A percentile compares a stretch with the other conserved stretches of the same genome.
phyloP scores from a whole-genome alignment of 495 filamentous ascomycete species.

The Neurospora sp. region DNA sequence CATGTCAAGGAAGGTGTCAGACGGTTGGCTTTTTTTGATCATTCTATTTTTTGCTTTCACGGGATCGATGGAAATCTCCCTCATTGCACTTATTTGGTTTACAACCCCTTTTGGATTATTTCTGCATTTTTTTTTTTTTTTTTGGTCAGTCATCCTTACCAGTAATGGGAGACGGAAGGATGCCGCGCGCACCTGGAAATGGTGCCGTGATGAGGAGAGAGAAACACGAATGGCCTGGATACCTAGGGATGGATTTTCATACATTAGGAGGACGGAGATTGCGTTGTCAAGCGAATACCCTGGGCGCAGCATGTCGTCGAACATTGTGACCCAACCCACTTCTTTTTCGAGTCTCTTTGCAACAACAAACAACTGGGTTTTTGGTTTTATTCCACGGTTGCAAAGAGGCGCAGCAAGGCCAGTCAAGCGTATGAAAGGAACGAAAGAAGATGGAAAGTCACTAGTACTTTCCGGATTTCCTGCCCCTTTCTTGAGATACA shows the following conservation, averaged over 20 bases:
- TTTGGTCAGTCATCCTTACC: constrained; percentile 5
- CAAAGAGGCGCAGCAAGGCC: not conserved
- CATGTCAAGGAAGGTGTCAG: constrained; percentile 1
- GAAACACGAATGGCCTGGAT: not conserved
- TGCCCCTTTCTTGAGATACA: not conserved
- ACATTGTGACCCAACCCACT: not conserved
- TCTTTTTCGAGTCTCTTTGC: not conserved
- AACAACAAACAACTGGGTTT: not conserved
- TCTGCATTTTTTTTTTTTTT: constrained; percentile 10
- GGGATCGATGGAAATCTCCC: not conserved
- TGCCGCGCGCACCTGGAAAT: not conserved
- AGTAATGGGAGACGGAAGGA: constrained; percentile 3
- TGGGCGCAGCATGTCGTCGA: not conserved
- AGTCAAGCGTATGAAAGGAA: constrained; percentile 1
- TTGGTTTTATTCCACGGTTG: not conserved
- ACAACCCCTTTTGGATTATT: constrained; percentile 6
- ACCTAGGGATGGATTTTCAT: constrained; percentile 1
- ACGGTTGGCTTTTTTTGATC: constrained; percentile 10
- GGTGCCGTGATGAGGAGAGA: not conserved
- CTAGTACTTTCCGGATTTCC: not conserved
- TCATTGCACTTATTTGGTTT: not conserved
- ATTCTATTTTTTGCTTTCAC: constrained; percentile 11
- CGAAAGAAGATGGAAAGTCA: not conserved
- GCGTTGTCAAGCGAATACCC: not conserved
- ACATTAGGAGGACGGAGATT: not conserved